Evolutionary conservation across 2,329 filamentous ascomycete genomes (phyloP), one percentile per base, ranked within the genome.

Genomic region (Dothideomycetes sp.): DNA sequence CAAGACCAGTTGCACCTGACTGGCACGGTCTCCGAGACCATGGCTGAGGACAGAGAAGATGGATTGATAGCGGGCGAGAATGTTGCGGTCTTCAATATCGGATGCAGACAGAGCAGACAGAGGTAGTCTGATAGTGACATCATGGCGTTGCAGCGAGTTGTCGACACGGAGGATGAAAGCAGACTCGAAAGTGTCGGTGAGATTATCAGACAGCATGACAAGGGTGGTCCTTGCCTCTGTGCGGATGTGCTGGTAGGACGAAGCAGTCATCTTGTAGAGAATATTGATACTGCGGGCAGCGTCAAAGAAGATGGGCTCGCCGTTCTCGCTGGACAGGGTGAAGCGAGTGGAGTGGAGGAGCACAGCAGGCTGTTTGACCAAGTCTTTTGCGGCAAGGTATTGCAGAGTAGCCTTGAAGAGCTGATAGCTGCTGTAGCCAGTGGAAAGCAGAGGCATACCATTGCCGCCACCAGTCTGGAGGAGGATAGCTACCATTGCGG

Each of bases 341-440:
- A 40, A 7, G 17, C 7, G 24, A 64, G 45, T 61, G 54, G 60
- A 51, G 54, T 64, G 18, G 43, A 60, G 52, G 49, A 69, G 49
- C 42, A 77, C 52, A 46, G 68, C 45, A 54, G 77, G 48, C 75
- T 82, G 49, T 50, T 75, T 80, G 41, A 66, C 68, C 40, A 95
- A 66, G 52, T 94, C 80, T 29, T 75, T 80, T 2, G 75, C 73
- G 1, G 82, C 78, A 14, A 98, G 66, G 49, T 89, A 91, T 55
- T 95, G 89, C n/a, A 98, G 66, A 1, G 81, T 79, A 3, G 86
- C 88, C 61, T 95, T 96, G 72, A 98, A 95, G 33, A 96, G 71
- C 60, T 96, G 89, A 17, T 89, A 91, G 60, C 82, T 83, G 64
- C 83, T 94, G 52, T 94, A 82, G 5, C 84, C 84, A 4, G 76